phyloP scores from a whole-genome alignment of 139 green algal genomes.

The Trebouxia sp. region DNA sequence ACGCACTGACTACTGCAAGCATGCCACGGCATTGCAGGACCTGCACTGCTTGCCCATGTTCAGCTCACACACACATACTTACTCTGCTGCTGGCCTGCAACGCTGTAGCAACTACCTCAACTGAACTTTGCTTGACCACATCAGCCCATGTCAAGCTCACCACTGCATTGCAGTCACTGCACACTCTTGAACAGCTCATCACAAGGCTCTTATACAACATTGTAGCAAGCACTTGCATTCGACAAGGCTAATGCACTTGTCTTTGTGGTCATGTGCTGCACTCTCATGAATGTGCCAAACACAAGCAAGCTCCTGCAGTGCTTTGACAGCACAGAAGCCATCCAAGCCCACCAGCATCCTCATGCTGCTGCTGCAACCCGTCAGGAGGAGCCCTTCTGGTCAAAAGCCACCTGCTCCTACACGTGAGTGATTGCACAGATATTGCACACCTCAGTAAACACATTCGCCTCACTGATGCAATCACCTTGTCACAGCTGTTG shows the following conservation, averaged over 20 bases:
- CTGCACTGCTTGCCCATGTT: too few relatives aligned
- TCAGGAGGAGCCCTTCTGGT: conserved; percentile 61
- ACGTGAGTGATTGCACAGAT: conserved; percentile 58
- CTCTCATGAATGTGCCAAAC: not conserved
- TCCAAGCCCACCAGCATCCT: conserved; percentile 49
- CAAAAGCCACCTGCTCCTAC: conserved; percentile 60
- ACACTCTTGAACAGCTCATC: too few relatives aligned
- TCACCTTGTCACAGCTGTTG: too few relatives aligned
- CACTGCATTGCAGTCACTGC: not conserved
- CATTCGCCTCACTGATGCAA: too few relatives aligned
- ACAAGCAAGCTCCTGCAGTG: conserved; percentile 44
- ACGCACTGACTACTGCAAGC: too few relatives aligned
- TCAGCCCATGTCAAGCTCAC: not conserved
- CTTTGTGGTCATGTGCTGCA: not conserved
- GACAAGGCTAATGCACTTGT: not conserved
- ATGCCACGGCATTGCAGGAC: too few relatives aligned
- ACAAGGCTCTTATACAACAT: too few relatives aligned
- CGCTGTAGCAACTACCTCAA: too few relatives aligned
- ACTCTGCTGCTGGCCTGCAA: too few relatives aligned
- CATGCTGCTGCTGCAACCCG: conserved; percentile 33
- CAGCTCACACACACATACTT: too few relatives aligned
- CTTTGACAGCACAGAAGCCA: conserved; percentile 62
- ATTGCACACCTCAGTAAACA: too few relatives aligned
- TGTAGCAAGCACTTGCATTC: too few relatives aligned
- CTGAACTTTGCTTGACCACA: not conserved